Evolutionary conservation across 192 early-diverging fungal genomes (phyloP).

Genomic region (Coemansia sp.): DNA sequence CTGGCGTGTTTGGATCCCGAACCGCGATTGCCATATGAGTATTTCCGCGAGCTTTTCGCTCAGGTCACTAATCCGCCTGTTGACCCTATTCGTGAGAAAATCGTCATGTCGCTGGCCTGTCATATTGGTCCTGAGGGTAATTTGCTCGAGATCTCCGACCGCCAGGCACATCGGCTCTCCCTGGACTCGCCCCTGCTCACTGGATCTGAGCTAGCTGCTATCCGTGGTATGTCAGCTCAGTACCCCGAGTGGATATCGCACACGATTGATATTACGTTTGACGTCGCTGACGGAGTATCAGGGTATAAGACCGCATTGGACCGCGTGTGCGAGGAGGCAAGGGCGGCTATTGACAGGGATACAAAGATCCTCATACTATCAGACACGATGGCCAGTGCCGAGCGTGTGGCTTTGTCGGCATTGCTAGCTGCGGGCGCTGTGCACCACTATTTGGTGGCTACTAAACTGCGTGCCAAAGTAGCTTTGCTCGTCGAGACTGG

Average conservation of each 20-base stretch:
- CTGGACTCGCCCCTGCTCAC: slow-evolving; percentile 90
- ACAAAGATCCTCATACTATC: slow-evolving; percentile 85
- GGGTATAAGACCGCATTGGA: slow-evolving; percentile 84
- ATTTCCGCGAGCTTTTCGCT: slow-evolving; percentile 97
- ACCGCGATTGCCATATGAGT: slow-evolving; percentile 93
- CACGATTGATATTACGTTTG: slow-evolving; percentile 87
- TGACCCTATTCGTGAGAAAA: slow-evolving; percentile 97
- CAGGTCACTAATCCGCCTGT: slow-evolving; percentile 99
- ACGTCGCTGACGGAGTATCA: slow-evolving; percentile 68
- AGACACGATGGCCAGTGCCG: slow-evolving; percentile 65
- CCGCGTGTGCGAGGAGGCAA: slow-evolving; percentile 84
- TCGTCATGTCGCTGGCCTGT: slow-evolving; percentile 97
- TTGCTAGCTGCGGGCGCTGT: slow-evolving; percentile 89
- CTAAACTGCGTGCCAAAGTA: slow-evolving; percentile 86
- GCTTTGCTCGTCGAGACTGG: slow-evolving; percentile 89
- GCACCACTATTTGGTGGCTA: slow-evolving; percentile 90
- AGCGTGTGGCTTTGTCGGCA: slow-evolving; percentile 81
- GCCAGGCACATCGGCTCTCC: slow-evolving; percentile 77
- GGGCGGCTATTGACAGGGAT: slow-evolving; percentile 74
- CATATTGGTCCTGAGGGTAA: slow-evolving; percentile 96
- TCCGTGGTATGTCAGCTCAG: slow-evolving; percentile 69
- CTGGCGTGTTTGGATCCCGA: slow-evolving; percentile 89
- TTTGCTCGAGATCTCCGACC: slow-evolving; percentile 80
- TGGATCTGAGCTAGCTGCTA: slow-evolving; percentile 76
- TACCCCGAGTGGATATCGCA: slow-evolving; percentile 69